Evolutionary conservation across 2,329 filamentous ascomycete genomes (phyloP), one percentile per base, ranked within the genome.

Genomic region (Ceratocystis cacaofunesta): DNA sequence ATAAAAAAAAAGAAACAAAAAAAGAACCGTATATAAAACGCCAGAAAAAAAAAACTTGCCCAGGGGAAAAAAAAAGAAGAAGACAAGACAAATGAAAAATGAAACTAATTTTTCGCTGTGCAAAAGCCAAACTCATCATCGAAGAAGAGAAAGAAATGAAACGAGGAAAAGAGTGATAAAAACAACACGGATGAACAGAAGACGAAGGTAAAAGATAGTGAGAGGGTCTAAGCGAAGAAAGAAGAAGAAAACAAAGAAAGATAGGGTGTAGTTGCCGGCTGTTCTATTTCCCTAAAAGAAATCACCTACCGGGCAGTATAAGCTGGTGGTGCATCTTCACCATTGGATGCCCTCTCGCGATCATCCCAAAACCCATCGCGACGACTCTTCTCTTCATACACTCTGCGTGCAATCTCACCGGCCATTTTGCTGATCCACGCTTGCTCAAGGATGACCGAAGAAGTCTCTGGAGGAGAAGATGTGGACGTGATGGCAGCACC

Each of bases 361-460:
- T 84, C 81, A 52, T 80, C 77, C 80, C 80, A 83, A 63, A 80
- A 77, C 4, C 74, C 74, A 30, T 78, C 76, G 64, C 81, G 78
- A 44, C 79, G 77, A 64, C 80, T 78, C 76, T 96, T 94, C 76
- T 96, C 89, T 70, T 96, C 89, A 69, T 92, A 89, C 69, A 95
- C 90, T 65, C 90, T 87, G 62, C 86, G 80, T 44, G 91, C 90
- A 71, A 97, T 92, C 75, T 97, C 94, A 69, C 86, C 87, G 4
- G 92, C 92, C 84, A 99, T 94, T 78, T 96, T 94, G 78, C 87
- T 85, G 76, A 94, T 88, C 88, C 89, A 94, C 2, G 89, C 89
- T 74, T 90, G 87, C 73, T 91, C 88, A 30, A 90, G 78, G 61
- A 90, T 89, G 32, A 81, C 79, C 0, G 82, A 82, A 12, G 80